A percentile compares a stretch with the other conserved stretches of the same genome.
These are phyloP conservation scores for Metarhizium guizhouense DNA, from an alignment of 2,329 filamentous ascomycete species.

Conservation along the genomic window DNA sequence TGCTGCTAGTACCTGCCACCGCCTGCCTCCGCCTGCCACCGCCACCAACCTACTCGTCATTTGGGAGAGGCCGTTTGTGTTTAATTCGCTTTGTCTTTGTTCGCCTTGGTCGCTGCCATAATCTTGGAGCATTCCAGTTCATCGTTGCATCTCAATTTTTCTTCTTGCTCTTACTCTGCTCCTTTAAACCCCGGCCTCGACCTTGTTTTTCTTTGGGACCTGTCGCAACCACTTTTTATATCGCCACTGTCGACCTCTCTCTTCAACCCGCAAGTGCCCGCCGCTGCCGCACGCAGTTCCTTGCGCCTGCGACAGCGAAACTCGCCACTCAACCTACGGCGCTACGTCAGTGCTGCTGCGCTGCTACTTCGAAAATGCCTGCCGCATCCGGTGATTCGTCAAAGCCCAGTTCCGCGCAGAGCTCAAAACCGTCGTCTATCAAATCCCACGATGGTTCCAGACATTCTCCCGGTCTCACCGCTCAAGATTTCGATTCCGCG, in stretches of 20 bases:
- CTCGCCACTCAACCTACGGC: not conserved
- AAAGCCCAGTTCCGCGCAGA: conserved; percentile 6
- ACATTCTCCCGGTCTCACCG: conserved; percentile 29
- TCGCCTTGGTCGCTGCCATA: not conserved
- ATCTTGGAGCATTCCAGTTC: not conserved
- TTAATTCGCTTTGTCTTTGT: not conserved
- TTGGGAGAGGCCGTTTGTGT: too few species aligned
- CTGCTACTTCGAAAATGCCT: conserved; percentile 2
- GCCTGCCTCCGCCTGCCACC: not conserved
- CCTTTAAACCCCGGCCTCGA: too few species aligned
- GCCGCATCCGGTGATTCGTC: conserved; percentile 3
- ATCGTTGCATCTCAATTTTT: not conserved
- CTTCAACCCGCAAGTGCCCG: not conserved
- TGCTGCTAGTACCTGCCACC: too few species aligned
- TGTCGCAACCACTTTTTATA: too few species aligned
- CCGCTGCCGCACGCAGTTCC: not conserved
- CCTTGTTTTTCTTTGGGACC: too few species aligned
- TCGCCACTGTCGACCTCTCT: not conserved
- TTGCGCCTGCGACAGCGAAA: not conserved
- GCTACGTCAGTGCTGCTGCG: not conserved
- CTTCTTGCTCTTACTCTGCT: not conserved
- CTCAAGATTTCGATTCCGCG: conserved; percentile 27
- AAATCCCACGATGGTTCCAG: conserved; percentile 33
- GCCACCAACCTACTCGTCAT: too few species aligned
- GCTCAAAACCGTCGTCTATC: conserved; percentile 7